phyloP scores from a whole-genome alignment of 169 alveolate species.

The Miamiensis avidus region DNA sequence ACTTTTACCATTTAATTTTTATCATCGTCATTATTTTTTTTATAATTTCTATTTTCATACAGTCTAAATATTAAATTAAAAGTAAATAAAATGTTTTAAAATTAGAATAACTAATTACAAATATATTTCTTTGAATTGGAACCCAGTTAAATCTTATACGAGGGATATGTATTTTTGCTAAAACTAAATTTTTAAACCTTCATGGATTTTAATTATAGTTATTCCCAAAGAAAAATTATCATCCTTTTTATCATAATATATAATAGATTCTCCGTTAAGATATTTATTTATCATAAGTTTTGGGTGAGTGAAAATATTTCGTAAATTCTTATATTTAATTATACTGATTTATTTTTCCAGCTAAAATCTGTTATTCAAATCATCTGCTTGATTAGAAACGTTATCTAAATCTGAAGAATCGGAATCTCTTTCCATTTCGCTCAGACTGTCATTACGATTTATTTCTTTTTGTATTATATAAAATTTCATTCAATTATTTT shows the following conservation, averaged over 20 bases:
- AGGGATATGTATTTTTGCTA: too few relatives aligned
- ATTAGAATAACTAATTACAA: background rate
- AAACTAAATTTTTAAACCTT: too few relatives aligned
- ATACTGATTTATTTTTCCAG: background rate
- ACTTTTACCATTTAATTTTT: background rate
- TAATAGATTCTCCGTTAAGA: too few relatives aligned
- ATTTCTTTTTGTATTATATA: background rate
- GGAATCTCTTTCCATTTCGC: background rate
- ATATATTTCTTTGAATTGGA: background rate
- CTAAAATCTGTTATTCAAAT: too few relatives aligned
- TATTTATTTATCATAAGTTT: background rate
- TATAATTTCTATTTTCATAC: background rate
- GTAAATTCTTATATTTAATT: too few relatives aligned
- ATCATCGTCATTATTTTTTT: background rate
- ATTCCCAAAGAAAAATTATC: background rate
- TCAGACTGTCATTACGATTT: background rate
- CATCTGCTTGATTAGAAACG: background rate
- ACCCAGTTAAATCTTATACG: background rate
- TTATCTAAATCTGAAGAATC: background rate
- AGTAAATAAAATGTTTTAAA: too few relatives aligned
- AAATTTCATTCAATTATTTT: too few relatives aligned
- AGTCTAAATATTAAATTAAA: background rate
- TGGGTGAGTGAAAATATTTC: background rate
- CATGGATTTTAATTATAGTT: background rate
- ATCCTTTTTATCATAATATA: background rate